Conservation (phyloP, 305 asterid genomes). For the Fraxinus ornus region DNA sequence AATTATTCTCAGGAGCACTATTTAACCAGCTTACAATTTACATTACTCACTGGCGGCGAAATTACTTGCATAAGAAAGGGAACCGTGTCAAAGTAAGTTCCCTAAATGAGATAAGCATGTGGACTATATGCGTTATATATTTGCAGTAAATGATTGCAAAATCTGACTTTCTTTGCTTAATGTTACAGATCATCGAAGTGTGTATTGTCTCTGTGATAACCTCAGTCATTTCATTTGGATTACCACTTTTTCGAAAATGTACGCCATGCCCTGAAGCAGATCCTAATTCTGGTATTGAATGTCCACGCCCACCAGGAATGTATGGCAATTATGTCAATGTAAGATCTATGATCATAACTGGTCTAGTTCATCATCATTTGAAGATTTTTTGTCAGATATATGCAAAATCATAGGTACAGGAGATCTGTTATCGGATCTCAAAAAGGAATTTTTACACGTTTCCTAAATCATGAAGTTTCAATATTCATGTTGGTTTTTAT, state of each 20-base stretch:
- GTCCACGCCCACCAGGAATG: conserved; percentile 97
- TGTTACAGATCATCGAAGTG: conserved; percentile 79
- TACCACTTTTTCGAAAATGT: conserved; percentile 85
- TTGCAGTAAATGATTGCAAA: conserved; percentile 8
- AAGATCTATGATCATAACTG: conserved; percentile 26
- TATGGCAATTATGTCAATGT: conserved; percentile 94
- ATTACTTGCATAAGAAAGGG: conserved; percentile 89
- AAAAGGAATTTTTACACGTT: not conserved
- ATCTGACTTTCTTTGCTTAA: conserved; percentile 22
- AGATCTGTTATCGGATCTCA: not conserved
- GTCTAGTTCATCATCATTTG: not conserved
- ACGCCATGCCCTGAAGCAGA: conserved; percentile 91
- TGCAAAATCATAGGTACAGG: not conserved
- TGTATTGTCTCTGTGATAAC: conserved; percentile 84
- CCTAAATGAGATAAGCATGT: conserved; percentile 18
- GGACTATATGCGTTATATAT: conserved; percentile 8
- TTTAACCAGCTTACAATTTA: conserved; percentile 90
- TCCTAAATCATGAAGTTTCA: not conserved
- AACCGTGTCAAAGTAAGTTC: conserved; percentile 74
- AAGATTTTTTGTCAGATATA: not conserved
- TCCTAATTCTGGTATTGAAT: conserved; percentile 75
- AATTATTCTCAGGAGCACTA: conserved; percentile 65
- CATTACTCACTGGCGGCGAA: conserved; percentile 84
- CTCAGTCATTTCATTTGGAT: conserved; percentile 82
- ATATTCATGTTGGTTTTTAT: conserved; percentile 9